Percentiles rank a stretch among this genome's conserved stretches.
phyloP scores from a whole-genome alignment of 495 filamentous ascomycete genomes.

The Penicillium riverlandense region DNA sequence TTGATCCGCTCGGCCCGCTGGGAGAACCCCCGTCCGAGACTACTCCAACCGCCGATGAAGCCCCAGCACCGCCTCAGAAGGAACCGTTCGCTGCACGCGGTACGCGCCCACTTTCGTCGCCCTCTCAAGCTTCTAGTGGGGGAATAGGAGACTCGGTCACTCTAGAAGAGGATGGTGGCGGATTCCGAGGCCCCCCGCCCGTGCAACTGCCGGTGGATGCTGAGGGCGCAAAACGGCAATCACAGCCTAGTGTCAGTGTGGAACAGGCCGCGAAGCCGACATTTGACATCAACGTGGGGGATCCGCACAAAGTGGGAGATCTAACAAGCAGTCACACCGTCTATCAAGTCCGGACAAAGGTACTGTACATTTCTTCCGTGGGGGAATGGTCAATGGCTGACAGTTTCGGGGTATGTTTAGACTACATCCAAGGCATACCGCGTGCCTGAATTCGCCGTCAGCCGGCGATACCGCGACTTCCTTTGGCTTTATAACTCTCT shows the following conservation, averaged over 20 bases:
- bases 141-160: conserved; percentile 55
- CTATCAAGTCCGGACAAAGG: conserved; percentile 90
- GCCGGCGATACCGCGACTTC: conserved; percentile 90
- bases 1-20: conserved; percentile 87
- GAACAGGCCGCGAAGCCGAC: conserved; percentile 86
- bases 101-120: conserved; percentile 42
- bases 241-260: conserved; percentile 75
- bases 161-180: conserved; percentile 54
- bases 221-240: conserved; percentile 46
- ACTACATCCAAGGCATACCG: conserved; percentile 95
- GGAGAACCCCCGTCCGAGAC: conserved; percentile 49
- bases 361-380: conserved; percentile 26
- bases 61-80: conserved; percentile 86
- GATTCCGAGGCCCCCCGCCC: conserved; percentile 63
- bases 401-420: conserved; percentile 29
- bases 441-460: conserved; percentile 83
- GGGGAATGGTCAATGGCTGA: neutral
- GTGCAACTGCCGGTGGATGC: conserved; percentile 55
- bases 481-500: conserved; percentile 93
- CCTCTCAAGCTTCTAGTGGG: conserved; percentile 41
- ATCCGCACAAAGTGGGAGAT: conserved; percentile 97
- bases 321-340: conserved; percentile 95
- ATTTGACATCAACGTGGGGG: conserved; percentile 89
- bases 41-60: conserved; percentile 47
- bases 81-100: conserved; percentile 60